phyloP scores from a whole-genome alignment of 225 moss, liverwort and hornwort species.

The Polytrichum commune region DNA sequence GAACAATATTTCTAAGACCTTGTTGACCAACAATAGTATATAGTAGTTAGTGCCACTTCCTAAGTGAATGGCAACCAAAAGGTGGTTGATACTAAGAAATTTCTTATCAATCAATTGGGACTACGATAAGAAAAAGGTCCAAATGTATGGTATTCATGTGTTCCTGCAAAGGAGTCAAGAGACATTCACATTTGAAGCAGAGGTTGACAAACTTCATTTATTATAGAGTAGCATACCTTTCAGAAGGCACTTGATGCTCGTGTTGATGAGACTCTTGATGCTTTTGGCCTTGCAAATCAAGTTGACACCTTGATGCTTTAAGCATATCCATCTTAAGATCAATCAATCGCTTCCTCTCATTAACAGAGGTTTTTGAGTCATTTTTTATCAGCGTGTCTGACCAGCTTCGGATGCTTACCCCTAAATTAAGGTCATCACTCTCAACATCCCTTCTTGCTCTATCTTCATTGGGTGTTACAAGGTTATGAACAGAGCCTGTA shows the following conservation, averaged over 20 bases:
- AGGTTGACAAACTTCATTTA: background rate
- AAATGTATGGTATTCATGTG: no score
- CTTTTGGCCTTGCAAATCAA: constrained; percentile 12
- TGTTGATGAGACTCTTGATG: constrained; percentile 7
- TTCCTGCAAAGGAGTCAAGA: background rate
- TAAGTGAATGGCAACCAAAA: background rate
- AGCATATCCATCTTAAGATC: no score
- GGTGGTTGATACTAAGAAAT: background rate
- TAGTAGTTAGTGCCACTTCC: no score
- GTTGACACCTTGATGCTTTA: constrained; percentile 8
- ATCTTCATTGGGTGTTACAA: background rate
- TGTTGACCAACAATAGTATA: no score
- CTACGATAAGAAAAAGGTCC: no score
- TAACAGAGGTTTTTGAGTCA: no score
- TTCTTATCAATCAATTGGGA: no score
- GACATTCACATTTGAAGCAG: background rate
- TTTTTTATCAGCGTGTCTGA: no score
- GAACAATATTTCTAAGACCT: no score
- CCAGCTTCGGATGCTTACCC: no score
- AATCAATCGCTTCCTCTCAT: no score
- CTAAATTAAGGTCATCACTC: constrained; percentile 1
- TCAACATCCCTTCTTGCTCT: no score
- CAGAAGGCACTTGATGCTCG: constrained; percentile 12
- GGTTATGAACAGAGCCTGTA: constrained; percentile 11
- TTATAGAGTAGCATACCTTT: background rate